Evolutionary conservation across 345 rosid species (phyloP), one percentile per base, ranked within the genome.

Genomic region (Carallia brachiata): DNA sequence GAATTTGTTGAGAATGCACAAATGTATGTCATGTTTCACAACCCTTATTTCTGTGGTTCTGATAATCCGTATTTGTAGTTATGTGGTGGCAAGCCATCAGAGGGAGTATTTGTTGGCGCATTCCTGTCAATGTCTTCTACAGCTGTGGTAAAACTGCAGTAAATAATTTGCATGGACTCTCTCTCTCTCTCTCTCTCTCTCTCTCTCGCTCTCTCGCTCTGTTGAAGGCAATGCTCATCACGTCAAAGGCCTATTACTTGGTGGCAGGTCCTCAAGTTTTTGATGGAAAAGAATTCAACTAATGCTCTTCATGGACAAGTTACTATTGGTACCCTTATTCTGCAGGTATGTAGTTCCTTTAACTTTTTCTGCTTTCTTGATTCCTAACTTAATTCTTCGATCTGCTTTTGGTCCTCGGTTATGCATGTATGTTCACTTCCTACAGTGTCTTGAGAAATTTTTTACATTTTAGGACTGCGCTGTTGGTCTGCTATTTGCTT

Each of bases 121-220:
- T 88, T 92, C 76, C 88, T 92, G 67, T 92, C 97, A 34, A 89
- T 92, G 97, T 92, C 97, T 77, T 92, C 96, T 17, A 92, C 97
- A 64, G 97, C 97, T 31, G 97, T 92, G 96, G 97, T 92, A 86
- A 82, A 67, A 28, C 53, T 32, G 32, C 30, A 59, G 27, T 36
- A 23, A 36, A 1, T 44, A 59, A 54, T 37, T 19, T 27, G 18
- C 19, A 5, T 12, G 19, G 6, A 65, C 13, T 6, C 34, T 44
- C 36, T 2, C 8, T 1, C 9, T 32, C 47, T 31, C 16, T 1
- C 30, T 8, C 8, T 1, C 9, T 32, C 47, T 31, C 16, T 1
- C 30, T 8, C 13, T 6, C 34, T 44, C 36, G 1, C 8, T 1
- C 9, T 32, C 47, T 31, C 16, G 0, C 30, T 8, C 4, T 13